Evolutionary conservation across 108 stramenopile genomes (phyloP).

Genomic region (Nannochloropsis gaditana): DNA sequence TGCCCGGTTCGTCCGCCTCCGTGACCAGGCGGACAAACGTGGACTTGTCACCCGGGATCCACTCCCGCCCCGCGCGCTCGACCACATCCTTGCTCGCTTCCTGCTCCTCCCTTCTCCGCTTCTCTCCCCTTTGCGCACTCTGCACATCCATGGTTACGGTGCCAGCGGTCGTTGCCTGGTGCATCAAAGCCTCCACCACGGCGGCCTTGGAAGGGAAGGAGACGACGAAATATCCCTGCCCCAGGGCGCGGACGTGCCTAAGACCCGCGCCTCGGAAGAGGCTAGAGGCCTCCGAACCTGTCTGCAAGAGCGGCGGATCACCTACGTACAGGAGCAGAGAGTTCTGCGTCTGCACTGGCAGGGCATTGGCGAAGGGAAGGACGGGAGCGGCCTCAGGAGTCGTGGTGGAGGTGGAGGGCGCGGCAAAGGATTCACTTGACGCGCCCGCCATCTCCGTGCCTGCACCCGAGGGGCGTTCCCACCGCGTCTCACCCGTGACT

Average conservation of each 20-base stretch:
- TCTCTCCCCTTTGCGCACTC: no score
- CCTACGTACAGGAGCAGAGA: not conserved
- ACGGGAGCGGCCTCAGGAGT: not conserved
- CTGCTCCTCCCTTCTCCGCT: not conserved
- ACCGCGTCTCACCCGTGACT: not conserved
- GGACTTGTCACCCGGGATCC: not conserved
- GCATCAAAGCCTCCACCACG: not conserved
- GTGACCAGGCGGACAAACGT: not conserved
- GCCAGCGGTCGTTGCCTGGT: not conserved
- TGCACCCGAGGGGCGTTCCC: not conserved
- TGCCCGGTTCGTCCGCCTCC: not conserved
- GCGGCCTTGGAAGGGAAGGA: not conserved
- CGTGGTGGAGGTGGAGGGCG: not conserved
- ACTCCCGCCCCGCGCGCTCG: not conserved
- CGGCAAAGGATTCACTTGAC: no score
- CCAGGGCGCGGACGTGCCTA: not conserved
- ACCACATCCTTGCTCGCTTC: not conserved
- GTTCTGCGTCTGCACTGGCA: not conserved
- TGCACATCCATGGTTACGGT: not conserved
- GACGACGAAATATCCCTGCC: not conserved
- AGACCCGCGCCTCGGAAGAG: not conserved
- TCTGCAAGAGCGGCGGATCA: not conserved
- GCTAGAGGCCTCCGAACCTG: not conserved
- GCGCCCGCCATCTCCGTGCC: not conserved
- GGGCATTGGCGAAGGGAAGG: not conserved